Conservation (phyloP, 73 alveolate genomes). For the Paraurostyla sp. region DNA sequence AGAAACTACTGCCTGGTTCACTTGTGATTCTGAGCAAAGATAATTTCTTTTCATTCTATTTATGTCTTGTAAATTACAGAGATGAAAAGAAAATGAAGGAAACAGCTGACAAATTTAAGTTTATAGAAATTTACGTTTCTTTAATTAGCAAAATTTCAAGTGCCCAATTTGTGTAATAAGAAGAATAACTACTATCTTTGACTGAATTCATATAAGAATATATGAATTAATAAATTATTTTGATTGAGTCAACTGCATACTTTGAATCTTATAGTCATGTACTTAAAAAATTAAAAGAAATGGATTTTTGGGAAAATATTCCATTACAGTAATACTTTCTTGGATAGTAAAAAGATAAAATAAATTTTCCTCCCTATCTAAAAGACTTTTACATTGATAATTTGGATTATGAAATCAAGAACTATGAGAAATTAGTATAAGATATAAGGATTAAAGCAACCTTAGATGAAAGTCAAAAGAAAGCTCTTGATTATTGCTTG, state of each 20-base stretch:
- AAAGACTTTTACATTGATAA: not conserved
- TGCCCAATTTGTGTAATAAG: no score
- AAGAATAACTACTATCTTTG: not conserved
- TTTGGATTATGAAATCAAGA: no score
- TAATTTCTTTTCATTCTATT: not conserved
- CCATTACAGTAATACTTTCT: slow-evolving; percentile 3
- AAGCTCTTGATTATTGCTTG: slow-evolving; percentile 77
- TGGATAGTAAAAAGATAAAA: not conserved
- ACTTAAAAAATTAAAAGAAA: slow-evolving; percentile 11
- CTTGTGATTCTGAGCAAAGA: not conserved
- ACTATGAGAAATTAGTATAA: not conserved
- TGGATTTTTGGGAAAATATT: not conserved
- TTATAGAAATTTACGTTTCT: not conserved
- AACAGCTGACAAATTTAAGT: not conserved
- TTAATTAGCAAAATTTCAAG: not conserved
- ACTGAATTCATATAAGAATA: not conserved
- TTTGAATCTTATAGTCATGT: slow-evolving; percentile 40
- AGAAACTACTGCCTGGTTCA: slow-evolving; percentile 17
- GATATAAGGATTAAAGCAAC: not conserved
- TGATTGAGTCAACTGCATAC: slow-evolving; percentile 52
- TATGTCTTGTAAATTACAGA: not conserved
- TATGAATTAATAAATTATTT: not conserved
- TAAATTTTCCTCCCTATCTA: not conserved
- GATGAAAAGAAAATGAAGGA: not conserved
- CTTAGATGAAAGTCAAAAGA: slow-evolving; percentile 77